Evolutionary conservation across 176 grass and related monocot species (phyloP), one percentile per base, ranked within the genome.

Genomic region (Triticum aestivum): DNA sequence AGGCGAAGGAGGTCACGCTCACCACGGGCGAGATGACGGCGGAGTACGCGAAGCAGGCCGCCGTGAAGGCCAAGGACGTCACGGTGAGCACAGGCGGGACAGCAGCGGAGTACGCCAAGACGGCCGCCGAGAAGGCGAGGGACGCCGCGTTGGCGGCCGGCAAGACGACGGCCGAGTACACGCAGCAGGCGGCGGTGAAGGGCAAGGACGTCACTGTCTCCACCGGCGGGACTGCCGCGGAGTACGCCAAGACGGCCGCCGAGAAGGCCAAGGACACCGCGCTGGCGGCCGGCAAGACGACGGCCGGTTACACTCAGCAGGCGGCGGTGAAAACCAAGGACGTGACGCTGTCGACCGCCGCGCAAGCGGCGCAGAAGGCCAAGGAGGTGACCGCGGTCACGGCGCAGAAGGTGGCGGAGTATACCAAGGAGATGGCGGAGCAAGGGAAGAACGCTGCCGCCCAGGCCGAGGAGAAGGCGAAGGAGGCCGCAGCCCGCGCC

Each of bases 261-360:
- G 84, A 69, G 56, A 95, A 92, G 70, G 80, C 87, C 1, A 95
- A 83, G 79, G 95, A 93, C 4, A 34, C 51, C 17, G 90, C 92
- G 15, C 65, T 87, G 70, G 79, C 47, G 18, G 66, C 95, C 0
- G 90, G 82, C 0, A 47, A 51, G 82, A 90, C 66, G 0, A 70
- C 89, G 17, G 93, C 80, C 1, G 91, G 61, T 44, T 92, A 92
- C 69, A 84, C 93, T 21, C 83, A 92, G 79, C 38, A 84, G 64
- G 91, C 89, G 21, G 93, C 88, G 0, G 88, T 58, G 21, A 93
- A 92, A 41, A 85, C 91, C 23, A 98, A 93, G 76, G 92, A 95
- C 29, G 75, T 14, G 37, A 85, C 91, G 42, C 10, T 88, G 4
- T 51, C 68, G 0, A 82, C 87, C 1, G 91, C 87, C 61, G 84